These are phyloP conservation scores for Dendrocalamus latiflorus DNA, from an alignment of 202 grass and related monocot species.

Conservation along the genomic window DNA sequence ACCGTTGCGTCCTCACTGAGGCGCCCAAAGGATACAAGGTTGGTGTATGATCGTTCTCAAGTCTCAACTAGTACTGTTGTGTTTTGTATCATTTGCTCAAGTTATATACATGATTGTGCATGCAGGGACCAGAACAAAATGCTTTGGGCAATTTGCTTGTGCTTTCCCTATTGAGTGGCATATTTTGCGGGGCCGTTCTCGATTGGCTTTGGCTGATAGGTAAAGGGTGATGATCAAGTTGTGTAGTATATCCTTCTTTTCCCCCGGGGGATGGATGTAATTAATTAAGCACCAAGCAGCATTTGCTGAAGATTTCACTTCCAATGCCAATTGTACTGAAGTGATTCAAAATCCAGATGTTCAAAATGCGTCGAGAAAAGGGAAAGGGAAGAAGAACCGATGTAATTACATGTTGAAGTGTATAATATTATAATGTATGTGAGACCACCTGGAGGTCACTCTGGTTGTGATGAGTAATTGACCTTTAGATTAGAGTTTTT, in stretches of 20 bases:
- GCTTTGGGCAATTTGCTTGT: constrained; percentile 66
- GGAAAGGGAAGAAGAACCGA: no score
- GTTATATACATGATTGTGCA: neutral
- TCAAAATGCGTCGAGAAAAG: no score
- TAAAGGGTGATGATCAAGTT: constrained; percentile 27
- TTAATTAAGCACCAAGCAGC: neutral
- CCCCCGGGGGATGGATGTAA: neutral
- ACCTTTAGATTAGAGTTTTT: no score
- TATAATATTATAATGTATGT: neutral
- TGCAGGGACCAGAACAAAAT: constrained; percentile 70
- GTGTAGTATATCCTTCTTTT: neutral
- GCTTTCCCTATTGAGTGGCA: constrained; percentile 41
- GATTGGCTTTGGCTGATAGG: constrained; percentile 71
- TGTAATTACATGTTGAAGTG: neutral
- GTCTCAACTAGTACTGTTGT: neutral
- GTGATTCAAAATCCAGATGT: neutral
- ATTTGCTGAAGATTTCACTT: neutral
- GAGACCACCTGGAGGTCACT: no score
- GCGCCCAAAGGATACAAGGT: constrained; percentile 71
- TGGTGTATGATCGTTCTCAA: neutral
- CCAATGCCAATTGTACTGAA: neutral
- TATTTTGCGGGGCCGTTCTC: constrained; percentile 48
- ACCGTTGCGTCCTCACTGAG: constrained; percentile 7
- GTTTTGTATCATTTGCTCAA: neutral
- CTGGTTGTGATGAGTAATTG: no score